Evolutionary conservation across 345 rosid genomes (phyloP).

Genomic region (Corchorus olitorius): DNA sequence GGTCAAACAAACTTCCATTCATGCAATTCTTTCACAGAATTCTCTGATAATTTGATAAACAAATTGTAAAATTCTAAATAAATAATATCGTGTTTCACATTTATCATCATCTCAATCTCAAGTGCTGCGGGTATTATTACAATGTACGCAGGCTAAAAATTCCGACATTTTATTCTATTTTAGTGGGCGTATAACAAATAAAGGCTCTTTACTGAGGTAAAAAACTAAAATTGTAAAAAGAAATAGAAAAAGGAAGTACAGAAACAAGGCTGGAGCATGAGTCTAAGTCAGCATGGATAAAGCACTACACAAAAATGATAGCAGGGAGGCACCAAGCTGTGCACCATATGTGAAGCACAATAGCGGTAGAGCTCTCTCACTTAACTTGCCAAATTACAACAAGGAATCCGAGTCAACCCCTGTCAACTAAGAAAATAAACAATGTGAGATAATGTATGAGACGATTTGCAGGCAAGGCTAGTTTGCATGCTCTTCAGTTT

Average conservation of each 20-base stretch:
- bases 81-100: constrained; percentile 1
- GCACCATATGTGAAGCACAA: neutral
- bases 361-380: constrained; percentile 13
- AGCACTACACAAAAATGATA: neutral
- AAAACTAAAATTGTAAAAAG: neutral
- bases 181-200: neutral
- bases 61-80: neutral
- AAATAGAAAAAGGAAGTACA: neutral
- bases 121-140: neutral
- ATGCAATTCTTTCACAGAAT: neutral
- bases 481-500: neutral
- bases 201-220: neutral
- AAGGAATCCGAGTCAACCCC: constrained; percentile 18
- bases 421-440: constrained; percentile 13
- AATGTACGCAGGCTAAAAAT: neutral
- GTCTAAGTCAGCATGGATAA: constrained; percentile 21
- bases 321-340: constrained; percentile 14
- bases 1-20: neutral
- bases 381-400: constrained; percentile 15
- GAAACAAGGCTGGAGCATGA: neutral
- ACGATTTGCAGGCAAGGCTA: neutral
- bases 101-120: neutral
- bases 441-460: neutral
- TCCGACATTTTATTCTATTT: constrained; percentile 12
- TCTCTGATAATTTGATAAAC: neutral